phyloP scores from a whole-genome alignment of 495 filamentous ascomycete species.

The Penicillium manginii region DNA sequence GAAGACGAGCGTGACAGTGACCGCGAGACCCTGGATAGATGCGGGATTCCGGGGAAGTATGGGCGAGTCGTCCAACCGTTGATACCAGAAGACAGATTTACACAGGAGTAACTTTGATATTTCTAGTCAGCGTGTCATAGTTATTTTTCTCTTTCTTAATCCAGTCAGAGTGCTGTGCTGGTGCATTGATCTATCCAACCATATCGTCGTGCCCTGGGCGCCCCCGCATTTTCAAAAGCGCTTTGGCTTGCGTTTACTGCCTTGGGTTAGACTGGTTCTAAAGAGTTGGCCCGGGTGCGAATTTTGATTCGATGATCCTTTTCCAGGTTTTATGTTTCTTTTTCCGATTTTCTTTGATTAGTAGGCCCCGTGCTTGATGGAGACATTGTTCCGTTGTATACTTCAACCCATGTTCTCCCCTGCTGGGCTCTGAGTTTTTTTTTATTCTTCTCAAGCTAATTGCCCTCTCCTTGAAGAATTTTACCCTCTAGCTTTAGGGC shows the following conservation, averaged over 20 bases:
- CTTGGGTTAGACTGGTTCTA: not conserved
- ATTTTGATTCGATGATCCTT: not conserved
- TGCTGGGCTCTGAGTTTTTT: not conserved
- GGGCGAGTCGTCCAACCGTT: not conserved
- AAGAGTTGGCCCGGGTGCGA: not conserved
- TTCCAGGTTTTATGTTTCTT: not conserved
- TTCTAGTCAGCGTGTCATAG: not conserved
- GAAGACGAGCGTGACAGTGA: not conserved
- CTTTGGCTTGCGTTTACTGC: not conserved
- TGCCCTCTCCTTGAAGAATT: not conserved
- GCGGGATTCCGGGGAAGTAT: not conserved
- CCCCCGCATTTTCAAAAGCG: slow-evolving; percentile 21
- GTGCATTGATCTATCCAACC: slow-evolving; percentile 4
- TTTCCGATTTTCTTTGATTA: not conserved
- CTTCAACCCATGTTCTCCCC: slow-evolving; percentile 3
- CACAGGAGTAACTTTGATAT: not conserved
- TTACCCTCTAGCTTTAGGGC: not conserved
- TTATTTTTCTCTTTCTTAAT: not conserved
- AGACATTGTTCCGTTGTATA: not conserved
- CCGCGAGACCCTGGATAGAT: not conserved
- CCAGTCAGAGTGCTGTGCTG: not conserved
- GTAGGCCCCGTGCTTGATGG: not conserved
- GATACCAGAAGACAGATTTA: not conserved
- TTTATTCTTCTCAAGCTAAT: not conserved
- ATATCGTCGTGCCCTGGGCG: not conserved